Conservation (phyloP, 169 alveolate species). For the Plasmodium yoelii region DNA sequence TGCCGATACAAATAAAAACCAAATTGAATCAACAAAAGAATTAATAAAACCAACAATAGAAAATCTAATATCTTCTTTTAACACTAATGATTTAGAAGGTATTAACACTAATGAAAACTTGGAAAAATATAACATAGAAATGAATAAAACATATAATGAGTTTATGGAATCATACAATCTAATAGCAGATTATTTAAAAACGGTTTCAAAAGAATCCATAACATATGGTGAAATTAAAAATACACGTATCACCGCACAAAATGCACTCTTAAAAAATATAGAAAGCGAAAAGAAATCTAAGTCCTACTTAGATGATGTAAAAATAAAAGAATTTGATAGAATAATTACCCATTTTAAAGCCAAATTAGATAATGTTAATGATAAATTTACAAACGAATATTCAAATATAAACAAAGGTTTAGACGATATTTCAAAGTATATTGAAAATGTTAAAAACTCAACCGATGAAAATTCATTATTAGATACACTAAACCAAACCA, state of each 20-base stretch:
- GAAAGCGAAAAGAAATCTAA: not conserved
- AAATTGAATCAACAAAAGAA: slow-evolving; percentile 9
- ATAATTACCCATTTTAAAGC: not conserved
- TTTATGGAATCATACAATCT: not conserved
- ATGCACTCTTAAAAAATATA: not conserved
- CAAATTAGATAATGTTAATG: not conserved
- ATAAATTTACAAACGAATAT: not conserved
- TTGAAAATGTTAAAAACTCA: not conserved
- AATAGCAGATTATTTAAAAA: not conserved
- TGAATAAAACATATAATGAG: not conserved
- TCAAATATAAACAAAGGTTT: not conserved
- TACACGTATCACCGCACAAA: not conserved
- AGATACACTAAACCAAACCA: slow-evolving; percentile 2
- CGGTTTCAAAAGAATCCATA: not conserved
- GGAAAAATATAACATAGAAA: not conserved
- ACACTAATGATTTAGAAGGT: not conserved
- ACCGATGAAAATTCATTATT: not conserved
- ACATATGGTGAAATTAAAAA: not conserved
- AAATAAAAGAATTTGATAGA: slow-evolving; percentile 14
- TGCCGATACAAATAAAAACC: not conserved
- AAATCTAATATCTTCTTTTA: not conserved
- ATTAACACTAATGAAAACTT: not conserved
- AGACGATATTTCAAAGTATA: not conserved
- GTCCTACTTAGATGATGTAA: not conserved
- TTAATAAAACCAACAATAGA: slow-evolving; percentile 4